A percentile compares a stretch with the other conserved stretches of the same genome.
Conservation (phyloP, 768 basidiomycete species). For the Chalciporus sphaerocephalus region DNA sequence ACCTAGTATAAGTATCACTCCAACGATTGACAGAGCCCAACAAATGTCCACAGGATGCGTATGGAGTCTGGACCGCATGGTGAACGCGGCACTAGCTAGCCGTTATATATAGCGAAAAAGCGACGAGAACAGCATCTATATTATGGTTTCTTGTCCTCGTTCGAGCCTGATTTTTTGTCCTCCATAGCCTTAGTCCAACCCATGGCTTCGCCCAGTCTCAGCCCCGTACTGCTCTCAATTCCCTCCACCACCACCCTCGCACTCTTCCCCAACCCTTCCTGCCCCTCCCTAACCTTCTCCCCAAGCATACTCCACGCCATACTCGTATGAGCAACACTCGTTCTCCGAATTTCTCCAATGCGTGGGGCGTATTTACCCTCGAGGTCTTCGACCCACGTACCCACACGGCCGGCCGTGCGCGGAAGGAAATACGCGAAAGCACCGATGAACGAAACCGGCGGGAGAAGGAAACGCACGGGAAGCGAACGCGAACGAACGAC, state of each 20-base stretch:
- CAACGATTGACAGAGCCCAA: too few relatives aligned
- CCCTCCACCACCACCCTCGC: slow-evolving; percentile 46
- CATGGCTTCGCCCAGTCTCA: slow-evolving; percentile 62
- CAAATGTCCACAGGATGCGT: too few relatives aligned
- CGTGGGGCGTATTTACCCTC: slow-evolving; percentile 70
- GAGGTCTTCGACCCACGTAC: slow-evolving; percentile 57
- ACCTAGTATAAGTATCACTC: too few relatives aligned
- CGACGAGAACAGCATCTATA: background rate
- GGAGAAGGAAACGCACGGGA: slow-evolving; percentile 65
- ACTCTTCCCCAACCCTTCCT: slow-evolving; percentile 41
- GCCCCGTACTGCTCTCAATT: slow-evolving; percentile 66
- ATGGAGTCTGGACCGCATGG: too few relatives aligned
- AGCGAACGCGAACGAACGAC: slow-evolving; percentile 73
- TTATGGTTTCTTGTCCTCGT: slow-evolving; percentile 14
- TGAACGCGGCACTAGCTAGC: background rate
- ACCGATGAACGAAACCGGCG: slow-evolving; percentile 65
- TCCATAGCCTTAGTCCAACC: slow-evolving; percentile 35
- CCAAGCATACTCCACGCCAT: slow-evolving; percentile 59
- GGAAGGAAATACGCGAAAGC: slow-evolving; percentile 86
- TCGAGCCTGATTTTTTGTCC: slow-evolving; percentile 13
- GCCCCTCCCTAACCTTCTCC: slow-evolving; percentile 46
- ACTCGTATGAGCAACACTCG: slow-evolving; percentile 53
- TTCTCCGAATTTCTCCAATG: slow-evolving; percentile 62
- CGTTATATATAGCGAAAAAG: background rate
- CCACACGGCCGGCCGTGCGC: slow-evolving; percentile 67